phyloP scores from a whole-genome alignment of 305 asterid species.

The Andrographis paniculata region DNA sequence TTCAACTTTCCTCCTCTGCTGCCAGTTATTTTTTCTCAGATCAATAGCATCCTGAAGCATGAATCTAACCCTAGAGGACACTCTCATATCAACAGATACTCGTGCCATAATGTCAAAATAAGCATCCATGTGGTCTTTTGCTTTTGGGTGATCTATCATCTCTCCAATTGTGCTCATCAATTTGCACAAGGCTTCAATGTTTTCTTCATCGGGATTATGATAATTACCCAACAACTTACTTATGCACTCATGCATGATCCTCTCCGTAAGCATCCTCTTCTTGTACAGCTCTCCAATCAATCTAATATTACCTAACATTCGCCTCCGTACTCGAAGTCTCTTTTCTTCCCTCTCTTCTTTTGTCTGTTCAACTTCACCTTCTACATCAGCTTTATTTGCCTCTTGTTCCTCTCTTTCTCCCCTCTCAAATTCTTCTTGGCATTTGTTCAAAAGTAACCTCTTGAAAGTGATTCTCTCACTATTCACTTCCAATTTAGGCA shows the following conservation, averaged over 20 bases:
- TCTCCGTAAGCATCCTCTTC: constrained; percentile 75
- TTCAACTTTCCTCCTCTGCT: constrained; percentile 80
- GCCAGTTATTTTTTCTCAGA: constrained; percentile 76
- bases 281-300: constrained; percentile 78
- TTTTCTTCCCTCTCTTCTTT: constrained; percentile 62
- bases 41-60: constrained; percentile 74
- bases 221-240: constrained; percentile 55
- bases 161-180: constrained; percentile 84
- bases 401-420: constrained; percentile 79
- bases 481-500: constrained; percentile 60
- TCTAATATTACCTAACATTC: constrained; percentile 80
- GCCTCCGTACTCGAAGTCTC: constrained; percentile 45
- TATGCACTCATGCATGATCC: constrained; percentile 77
- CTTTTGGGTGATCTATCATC: constrained; percentile 67
- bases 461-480: constrained; percentile 57
- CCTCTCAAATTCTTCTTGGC: constrained; percentile 84
- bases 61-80: constrained; percentile 64
- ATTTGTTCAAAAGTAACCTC: constrained; percentile 61
- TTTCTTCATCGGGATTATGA: constrained; percentile 75
- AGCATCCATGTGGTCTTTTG: constrained; percentile 54
- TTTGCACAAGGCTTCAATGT: constrained; percentile 76
- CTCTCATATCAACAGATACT: constrained; percentile 39
- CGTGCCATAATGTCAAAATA: constrained; percentile 48
- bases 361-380: constrained; percentile 51
- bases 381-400: constrained; percentile 50